Evolutionary conservation across 805 yeast genomes (phyloP).

Genomic region (Suhomyces tanzawaensis): DNA sequence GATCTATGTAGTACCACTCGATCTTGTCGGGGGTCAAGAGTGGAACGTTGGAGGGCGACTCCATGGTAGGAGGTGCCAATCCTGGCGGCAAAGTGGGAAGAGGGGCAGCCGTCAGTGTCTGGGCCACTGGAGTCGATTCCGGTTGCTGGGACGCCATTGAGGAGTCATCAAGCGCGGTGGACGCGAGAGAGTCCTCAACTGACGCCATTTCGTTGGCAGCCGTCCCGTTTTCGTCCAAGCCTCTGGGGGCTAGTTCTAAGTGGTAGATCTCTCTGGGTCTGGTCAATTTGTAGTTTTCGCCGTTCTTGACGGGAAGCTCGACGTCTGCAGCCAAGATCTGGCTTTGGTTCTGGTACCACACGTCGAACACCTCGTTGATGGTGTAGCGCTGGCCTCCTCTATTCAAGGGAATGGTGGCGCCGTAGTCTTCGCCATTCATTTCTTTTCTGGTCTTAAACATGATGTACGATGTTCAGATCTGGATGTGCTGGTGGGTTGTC

Average conservation of each 20-base stretch:
- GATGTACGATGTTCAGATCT: too few species aligned
- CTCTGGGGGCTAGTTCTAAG: constrained; percentile 23
- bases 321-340: constrained; percentile 16
- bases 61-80: constrained; percentile 3
- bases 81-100: constrained; percentile 9
- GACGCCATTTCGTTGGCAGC: not conserved
- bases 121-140: not conserved
- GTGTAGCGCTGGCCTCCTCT: constrained; percentile 44
- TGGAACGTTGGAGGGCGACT: constrained; percentile 4
- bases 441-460: constrained; percentile 5
- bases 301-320: constrained; percentile 15
- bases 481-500: too few species aligned
- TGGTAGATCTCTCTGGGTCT: constrained; percentile 37
- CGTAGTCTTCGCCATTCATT: not conserved
- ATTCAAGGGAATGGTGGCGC: constrained; percentile 32
- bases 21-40: constrained; percentile 40
- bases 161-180: not conserved
- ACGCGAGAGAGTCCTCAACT: not conserved
- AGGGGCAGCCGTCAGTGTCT: not conserved
- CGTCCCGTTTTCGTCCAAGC: not conserved
- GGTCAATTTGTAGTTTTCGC: constrained; percentile 30
- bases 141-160: too few species aligned
- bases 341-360: constrained; percentile 43
- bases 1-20: constrained; percentile 74
- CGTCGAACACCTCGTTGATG: constrained; percentile 51